A percentile compares a stretch with the other conserved stretches of the same genome.
Conservation (phyloP, 2,329 filamentous ascomycete species). For the Penicillium sp. region DNA sequence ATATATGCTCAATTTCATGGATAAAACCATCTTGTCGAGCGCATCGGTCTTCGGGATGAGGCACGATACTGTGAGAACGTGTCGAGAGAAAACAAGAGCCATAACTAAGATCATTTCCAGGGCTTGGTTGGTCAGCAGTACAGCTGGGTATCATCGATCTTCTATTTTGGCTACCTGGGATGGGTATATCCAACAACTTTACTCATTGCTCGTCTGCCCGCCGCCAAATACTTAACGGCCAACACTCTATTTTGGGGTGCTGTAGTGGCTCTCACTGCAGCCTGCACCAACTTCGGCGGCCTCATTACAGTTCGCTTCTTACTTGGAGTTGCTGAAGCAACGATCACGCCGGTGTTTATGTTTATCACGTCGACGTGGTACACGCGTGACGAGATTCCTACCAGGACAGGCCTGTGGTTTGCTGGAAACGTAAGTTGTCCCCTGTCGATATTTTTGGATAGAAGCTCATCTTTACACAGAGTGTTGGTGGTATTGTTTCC, state of each 20-base stretch:
- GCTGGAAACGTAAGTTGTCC: constrained; percentile 21
- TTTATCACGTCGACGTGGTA: constrained; percentile 58
- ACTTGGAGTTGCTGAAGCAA: constrained; percentile 56
- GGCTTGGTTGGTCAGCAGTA: constrained; percentile 24
- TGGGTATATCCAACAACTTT: constrained; percentile 30
- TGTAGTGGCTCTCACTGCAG: constrained; percentile 48
- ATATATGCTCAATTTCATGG: constrained; percentile 62
- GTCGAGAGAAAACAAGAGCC: background rate
- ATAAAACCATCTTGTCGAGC: constrained; percentile 58
- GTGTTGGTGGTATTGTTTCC: constrained; percentile 18
- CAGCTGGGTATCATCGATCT: constrained; percentile 30
- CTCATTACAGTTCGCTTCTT: constrained; percentile 54
- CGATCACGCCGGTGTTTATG: constrained; percentile 56
- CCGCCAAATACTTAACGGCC: constrained; percentile 32
- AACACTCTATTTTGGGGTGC: constrained; percentile 51
- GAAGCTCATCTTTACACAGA: constrained; percentile 11
- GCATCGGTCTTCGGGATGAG: constrained; percentile 57
- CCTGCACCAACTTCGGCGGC: constrained; percentile 50
- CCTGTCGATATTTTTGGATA: background rate
- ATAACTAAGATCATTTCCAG: constrained; percentile 4
- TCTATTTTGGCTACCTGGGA: constrained; percentile 32
- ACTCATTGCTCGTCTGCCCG: constrained; percentile 26
- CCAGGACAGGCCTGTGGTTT: constrained; percentile 57
- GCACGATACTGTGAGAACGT: constrained; percentile 41
- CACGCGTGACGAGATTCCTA: constrained; percentile 56